These are phyloP conservation scores for Blastocystis sp. DNA, from an alignment of 352 stramenopile species.

Conservation along the genomic window DNA sequence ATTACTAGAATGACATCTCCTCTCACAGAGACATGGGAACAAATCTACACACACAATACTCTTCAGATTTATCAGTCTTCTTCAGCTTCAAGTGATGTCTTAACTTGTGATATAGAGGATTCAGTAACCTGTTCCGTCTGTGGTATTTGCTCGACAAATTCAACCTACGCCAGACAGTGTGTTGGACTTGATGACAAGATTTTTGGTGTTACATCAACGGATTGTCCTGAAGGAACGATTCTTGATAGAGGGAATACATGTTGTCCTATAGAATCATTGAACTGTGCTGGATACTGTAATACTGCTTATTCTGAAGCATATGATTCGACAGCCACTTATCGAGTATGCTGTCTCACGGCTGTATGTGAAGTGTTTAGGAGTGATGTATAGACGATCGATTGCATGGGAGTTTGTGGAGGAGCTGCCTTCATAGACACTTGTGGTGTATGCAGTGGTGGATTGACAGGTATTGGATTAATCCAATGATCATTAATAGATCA, in stretches of 20 bases:
- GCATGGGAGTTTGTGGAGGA: conserved; percentile 5
- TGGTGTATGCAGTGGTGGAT: conserved; percentile 45
- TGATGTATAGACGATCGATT: neutral
- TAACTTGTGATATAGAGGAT: neutral
- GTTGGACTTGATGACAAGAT: neutral
- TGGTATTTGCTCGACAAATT: neutral
- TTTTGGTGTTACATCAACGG: neutral
- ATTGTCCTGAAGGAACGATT: neutral
- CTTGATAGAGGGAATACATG: neutral
- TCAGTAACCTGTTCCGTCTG: neutral
- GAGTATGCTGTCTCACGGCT: neutral
- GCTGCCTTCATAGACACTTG: neutral
- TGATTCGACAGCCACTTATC: neutral
- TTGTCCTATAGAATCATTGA: neutral
- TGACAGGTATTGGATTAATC: neutral
- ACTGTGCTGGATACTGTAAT: neutral
- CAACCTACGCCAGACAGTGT: neutral
- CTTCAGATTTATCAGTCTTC: neutral
- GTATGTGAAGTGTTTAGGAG: too few relatives aligned
- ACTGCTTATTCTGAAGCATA: neutral
- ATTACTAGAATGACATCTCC: neutral
- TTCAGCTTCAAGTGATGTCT: neutral
- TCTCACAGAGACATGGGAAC: neutral
- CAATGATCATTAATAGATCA: neutral
- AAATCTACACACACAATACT: neutral